A percentile compares a stretch with the other conserved stretches of the same genome.
These are phyloP conservation scores for Tylopilus felleus DNA, from an alignment of 768 basidiomycete species.

Conservation along the genomic window DNA sequence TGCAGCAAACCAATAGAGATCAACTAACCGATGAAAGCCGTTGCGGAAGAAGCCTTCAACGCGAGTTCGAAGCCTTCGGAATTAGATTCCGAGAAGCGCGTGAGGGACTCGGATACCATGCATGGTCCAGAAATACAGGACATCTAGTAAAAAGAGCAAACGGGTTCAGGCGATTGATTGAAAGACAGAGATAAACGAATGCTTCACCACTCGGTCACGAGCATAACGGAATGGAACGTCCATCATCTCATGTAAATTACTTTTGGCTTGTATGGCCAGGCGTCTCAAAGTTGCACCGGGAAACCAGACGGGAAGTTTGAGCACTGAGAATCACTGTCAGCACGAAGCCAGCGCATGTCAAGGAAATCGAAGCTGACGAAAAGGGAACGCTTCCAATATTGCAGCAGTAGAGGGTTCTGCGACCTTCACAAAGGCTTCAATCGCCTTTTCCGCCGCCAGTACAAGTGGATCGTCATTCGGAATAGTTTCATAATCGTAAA, in stretches of 20 bases:
- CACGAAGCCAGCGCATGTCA: background rate
- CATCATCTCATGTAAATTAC: constrained; percentile 27
- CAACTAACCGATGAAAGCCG: constrained; percentile 31
- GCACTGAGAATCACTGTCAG: constrained; percentile 23
- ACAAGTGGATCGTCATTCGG: constrained; percentile 28
- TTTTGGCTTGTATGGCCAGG: constrained; percentile 29
- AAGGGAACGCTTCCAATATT: constrained; percentile 31
- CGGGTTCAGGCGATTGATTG: background rate
- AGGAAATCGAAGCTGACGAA: constrained; percentile 24
- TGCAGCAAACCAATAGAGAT: background rate
- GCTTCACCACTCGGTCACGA: constrained; percentile 22
- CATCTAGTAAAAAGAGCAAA: constrained; percentile 7
- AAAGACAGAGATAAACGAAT: background rate
- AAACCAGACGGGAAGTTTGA: constrained; percentile 33
- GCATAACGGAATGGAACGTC: constrained; percentile 31
- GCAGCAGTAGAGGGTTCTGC: constrained; percentile 25
- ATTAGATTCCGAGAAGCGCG: constrained; percentile 13
- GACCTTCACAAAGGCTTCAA: constrained; percentile 23
- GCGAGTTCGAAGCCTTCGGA: constrained; percentile 26
- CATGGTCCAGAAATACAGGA: constrained; percentile 23
- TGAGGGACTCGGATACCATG: constrained; percentile 31
- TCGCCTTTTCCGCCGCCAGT: constrained; percentile 30
- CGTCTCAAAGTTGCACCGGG: constrained; percentile 34
- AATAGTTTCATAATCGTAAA: constrained; percentile 33
- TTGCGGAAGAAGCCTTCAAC: constrained; percentile 31